Evolutionary conservation across 768 basidiomycete species (phyloP), one percentile per base, ranked within the genome.

Genomic region (Leccinum truebloodii): DNA sequence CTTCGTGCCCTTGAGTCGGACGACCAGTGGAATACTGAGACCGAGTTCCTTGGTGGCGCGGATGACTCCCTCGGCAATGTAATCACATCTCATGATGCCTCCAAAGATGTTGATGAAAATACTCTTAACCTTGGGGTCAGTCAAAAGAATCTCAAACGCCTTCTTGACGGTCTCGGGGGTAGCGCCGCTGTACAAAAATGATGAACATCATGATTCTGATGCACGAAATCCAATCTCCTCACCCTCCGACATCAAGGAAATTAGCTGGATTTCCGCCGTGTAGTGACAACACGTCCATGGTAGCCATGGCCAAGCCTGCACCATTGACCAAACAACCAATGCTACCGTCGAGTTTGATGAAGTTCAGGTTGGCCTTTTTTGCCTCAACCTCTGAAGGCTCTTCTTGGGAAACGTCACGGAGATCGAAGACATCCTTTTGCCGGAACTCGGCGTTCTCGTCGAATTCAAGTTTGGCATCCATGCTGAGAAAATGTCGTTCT

Each of bases 401-500:
- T 76, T 99, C 97, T 75, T 99, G 97, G 1, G 93, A 86, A 59
- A 90, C 83, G 72, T 99, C 97, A 57, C 97, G 88, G 57, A 99
- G 83, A 57, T 78, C 81, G 72, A 96, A 97, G 62, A 98, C 74
- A 67, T 96, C 94, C 69, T 86, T 77, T 72, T 99, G 97, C 62
- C 97, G 90, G 86, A 99, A 99, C 71, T 95, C 94, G 39, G 97
- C 97, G 71, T 99, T 98, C 74, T 99, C 97, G 69, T 99, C 97
- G 69, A 99, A 99, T n/a, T 95, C 94, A 63, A 98, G 94, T 77
- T 99, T 99, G 74, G 97, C 97, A 75, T 99, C 97, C 97, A 99
- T 98, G 80, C 95, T 96, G 65, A 13, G 62, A 51, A 59, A 35
- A 52, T 24, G 54, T 37, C 2, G 12, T 37, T 59, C 32, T 39